Evolutionary conservation across 495 filamentous ascomycete genomes (phyloP).

Genomic region (Talaromyces nanjingensis): DNA sequence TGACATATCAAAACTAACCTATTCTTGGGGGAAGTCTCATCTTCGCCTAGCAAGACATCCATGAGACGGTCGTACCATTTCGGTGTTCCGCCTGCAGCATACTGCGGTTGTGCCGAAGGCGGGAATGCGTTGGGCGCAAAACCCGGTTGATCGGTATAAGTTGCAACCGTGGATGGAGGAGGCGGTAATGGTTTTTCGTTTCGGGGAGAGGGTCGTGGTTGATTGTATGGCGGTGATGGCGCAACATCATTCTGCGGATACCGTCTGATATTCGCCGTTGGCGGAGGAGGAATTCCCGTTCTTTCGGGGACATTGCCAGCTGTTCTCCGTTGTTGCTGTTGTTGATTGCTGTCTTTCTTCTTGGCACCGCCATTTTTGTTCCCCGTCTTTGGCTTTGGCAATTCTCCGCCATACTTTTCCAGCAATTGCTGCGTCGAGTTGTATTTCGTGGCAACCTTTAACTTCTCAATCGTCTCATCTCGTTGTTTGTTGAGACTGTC

Average conservation of each 20-base stretch:
- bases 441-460: slow-evolving; percentile 91
- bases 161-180: slow-evolving; percentile 11
- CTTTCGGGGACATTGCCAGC: background rate
- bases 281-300: slow-evolving; percentile 63
- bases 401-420: slow-evolving; percentile 80
- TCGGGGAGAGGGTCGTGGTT: slow-evolving; percentile 16
- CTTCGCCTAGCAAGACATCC: slow-evolving; percentile 88
- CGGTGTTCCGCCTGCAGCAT: slow-evolving; percentile 26
- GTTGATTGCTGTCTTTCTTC: background rate
- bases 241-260: slow-evolving; percentile 16
- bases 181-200: slow-evolving; percentile 17
- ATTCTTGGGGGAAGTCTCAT: slow-evolving; percentile 89
- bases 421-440: slow-evolving; percentile 88
- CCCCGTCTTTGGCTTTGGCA: slow-evolving; percentile 41
- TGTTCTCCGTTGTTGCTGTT: slow-evolving; percentile 13
- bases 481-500: slow-evolving; percentile 70
- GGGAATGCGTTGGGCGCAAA: slow-evolving; percentile 59
- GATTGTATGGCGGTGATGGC: slow-evolving; percentile 14
- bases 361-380: slow-evolving; percentile 6
- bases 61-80: slow-evolving; percentile 93
- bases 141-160: slow-evolving; percentile 30
- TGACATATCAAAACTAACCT: slow-evolving; percentile 81
- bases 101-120: slow-evolving; percentile 26
- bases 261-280: slow-evolving; percentile 75
- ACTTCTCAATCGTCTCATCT: slow-evolving; percentile 80